These are phyloP conservation scores for Diaporthe sp. DNA, from an alignment of 2,329 filamentous ascomycete genomes.

Conservation along the genomic window DNA sequence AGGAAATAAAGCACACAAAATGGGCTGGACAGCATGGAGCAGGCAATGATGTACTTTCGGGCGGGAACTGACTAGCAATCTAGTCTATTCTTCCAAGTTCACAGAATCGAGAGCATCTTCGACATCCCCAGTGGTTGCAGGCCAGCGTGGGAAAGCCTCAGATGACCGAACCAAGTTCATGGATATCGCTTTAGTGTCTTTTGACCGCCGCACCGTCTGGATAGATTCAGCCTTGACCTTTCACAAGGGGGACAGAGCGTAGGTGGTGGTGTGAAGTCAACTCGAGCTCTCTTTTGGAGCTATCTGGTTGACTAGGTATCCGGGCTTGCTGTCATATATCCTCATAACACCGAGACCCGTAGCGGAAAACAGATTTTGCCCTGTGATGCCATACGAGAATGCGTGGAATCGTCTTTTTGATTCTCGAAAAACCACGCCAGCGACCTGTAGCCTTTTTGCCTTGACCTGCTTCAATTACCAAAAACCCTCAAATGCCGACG, in stretches of 20 bases:
- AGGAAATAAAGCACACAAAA: not conserved
- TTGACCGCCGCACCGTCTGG: conserved; percentile 5
- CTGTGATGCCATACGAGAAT: conserved; percentile 43
- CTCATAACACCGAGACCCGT: conserved; percentile 44
- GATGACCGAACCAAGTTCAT: not conserved
- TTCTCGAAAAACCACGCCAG: conserved; percentile 42
- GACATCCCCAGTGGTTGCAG: not conserved
- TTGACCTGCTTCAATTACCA: conserved; percentile 42
- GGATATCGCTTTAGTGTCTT: conserved; percentile 5
- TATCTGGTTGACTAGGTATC: conserved; percentile 43
- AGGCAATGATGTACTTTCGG: not conserved
- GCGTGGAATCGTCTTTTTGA: conserved; percentile 37
- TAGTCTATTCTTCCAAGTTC: conserved; percentile 14
- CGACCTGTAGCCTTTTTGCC: conserved; percentile 42
- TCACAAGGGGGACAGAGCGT: conserved; percentile 21
- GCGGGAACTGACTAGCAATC: not conserved
- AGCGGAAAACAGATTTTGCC: conserved; percentile 43
- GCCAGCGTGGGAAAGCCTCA: not conserved
- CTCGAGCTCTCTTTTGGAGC: conserved; percentile 43
- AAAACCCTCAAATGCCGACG: conserved; percentile 40
- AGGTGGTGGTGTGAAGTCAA: conserved; percentile 40
- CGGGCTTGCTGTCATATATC: conserved; percentile 42
- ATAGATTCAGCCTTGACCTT: conserved; percentile 11
- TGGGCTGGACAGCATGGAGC: not conserved
- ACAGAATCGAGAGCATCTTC: not conserved